Conservation (phyloP, 1,284 basidiomycete genomes). For the Earliella scabrosa region DNA sequence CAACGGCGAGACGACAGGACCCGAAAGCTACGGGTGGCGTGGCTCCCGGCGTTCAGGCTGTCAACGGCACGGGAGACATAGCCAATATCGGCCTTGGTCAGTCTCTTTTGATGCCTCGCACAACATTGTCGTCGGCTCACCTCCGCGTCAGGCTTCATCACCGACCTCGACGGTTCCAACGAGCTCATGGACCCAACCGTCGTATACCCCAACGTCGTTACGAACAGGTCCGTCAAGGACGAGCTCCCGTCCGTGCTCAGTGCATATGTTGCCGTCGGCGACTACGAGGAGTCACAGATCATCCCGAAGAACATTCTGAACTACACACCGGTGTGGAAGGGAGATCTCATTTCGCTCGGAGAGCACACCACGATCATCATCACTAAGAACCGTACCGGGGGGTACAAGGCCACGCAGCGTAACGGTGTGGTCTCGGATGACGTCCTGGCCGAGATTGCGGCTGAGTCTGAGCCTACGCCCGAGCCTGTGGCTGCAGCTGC, state of each 20-base stretch:
- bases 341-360: constrained; percentile 1
- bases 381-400: background rate
- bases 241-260: constrained; percentile 1
- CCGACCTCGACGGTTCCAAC: background rate
- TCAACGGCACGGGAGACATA: constrained; percentile 1
- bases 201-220: constrained; percentile 10
- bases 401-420: background rate
- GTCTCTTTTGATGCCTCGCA: background rate
- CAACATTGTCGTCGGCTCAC: no score
- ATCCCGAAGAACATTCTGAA: background rate
- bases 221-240: background rate
- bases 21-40: background rate
- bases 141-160: constrained; percentile 10
- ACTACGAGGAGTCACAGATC: background rate
- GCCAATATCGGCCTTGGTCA: constrained; percentile 5
- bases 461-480: background rate
- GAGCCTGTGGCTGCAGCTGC: no score
- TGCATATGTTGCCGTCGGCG: constrained; percentile 8
- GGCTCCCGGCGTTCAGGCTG: background rate
- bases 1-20: background rate
- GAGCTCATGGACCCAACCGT: constrained; percentile 10
- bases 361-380: constrained; percentile 1
- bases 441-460: background rate
- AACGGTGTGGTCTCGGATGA: background rate
- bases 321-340: background rate